phyloP scores from a whole-genome alignment of 192 early-diverging fungal genomes.

The Linnemannia schmuckeri region DNA sequence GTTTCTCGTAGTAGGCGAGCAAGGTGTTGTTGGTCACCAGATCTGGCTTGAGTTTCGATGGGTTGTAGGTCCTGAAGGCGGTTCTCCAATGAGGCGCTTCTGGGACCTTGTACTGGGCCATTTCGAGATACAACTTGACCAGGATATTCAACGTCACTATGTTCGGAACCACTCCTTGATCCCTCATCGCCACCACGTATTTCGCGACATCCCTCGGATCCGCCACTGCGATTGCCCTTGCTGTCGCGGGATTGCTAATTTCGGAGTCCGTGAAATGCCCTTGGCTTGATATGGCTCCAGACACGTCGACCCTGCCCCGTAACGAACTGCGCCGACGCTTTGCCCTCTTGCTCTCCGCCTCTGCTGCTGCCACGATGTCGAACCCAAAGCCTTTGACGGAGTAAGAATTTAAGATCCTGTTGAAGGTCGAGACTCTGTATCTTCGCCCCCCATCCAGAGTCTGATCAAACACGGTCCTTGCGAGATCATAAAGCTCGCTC shows the following conservation, averaged over 20 bases:
- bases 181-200: conserved; percentile 30
- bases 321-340: background rate
- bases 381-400: conserved; percentile 54
- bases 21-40: conserved; percentile 46
- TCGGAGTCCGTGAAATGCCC: background rate
- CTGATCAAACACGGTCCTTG: conserved; percentile 36
- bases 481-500: conserved; percentile 33
- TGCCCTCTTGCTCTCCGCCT: background rate
- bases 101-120: conserved; percentile 39
- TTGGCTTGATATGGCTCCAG: background rate
- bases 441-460: conserved; percentile 23
- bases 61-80: conserved; percentile 42
- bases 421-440: conserved; percentile 32
- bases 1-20: conserved; percentile 41
- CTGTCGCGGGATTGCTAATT: background rate
- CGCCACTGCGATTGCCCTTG: conserved; percentile 19
- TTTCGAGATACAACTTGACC: conserved; percentile 45
- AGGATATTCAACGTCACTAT: conserved; percentile 34
- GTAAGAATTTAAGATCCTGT: conserved; percentile 33
- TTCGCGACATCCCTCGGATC: conserved; percentile 35
- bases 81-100: conserved; percentile 28
- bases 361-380: conserved; percentile 35
- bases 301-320: background rate
- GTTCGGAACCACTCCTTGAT: conserved; percentile 18
- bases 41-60: conserved; percentile 27